Evolutionary conservation across 257 asterid genomes (phyloP), one percentile per base, ranked within the genome.

Genomic region (Ophiorrhiza pumila): DNA sequence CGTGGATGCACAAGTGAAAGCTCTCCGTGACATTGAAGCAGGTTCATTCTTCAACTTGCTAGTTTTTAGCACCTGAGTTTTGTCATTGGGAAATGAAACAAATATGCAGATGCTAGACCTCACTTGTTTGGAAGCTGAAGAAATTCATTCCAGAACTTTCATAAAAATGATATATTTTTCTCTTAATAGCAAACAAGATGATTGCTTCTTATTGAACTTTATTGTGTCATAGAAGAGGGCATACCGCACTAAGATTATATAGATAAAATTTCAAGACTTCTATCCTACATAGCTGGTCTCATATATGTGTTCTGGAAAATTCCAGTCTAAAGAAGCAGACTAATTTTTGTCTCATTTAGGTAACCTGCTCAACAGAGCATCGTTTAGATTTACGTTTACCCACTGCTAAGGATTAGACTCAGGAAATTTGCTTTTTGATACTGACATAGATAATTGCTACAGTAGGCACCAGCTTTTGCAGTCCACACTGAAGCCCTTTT

Each of bases 11-110:
- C 83, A 82, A 81, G 72, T 90, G 62, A 82, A 82, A 81, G 94
- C 94, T 75, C 94, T 90, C 68, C 87, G 90, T 32, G 94, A 87
- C 72, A 90, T 90, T 69, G 88, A 87, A 84, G 71, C 80, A 90
- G 96, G 98, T 91, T 56, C 29, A 59, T 57, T 74, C 71, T 73
- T 78, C 68, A 69, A 37, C 59, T 68, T 53, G 43, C 41, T 37
- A 49, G 41, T 5, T 53, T 60, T 32, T 73, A 20, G 27, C 68
- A 7, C 49, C n/a, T 58, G 49, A 23, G 59, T n/a, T 53, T 53
- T 23, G 52, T 52, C 22, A 23, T 1, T 68, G 61, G 46, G 5
- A 47, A 31, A 49, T 35, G 37, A 68, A 68, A 32, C 7, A 35
- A 22, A 62, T 35, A 35, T 35, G 43, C 23, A 31, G 56, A 14